A percentile compares a stretch with the other conserved stretches of the same genome.
Conservation (phyloP, 2,329 filamentous ascomycete genomes). For the Elsinoe australis region DNA sequence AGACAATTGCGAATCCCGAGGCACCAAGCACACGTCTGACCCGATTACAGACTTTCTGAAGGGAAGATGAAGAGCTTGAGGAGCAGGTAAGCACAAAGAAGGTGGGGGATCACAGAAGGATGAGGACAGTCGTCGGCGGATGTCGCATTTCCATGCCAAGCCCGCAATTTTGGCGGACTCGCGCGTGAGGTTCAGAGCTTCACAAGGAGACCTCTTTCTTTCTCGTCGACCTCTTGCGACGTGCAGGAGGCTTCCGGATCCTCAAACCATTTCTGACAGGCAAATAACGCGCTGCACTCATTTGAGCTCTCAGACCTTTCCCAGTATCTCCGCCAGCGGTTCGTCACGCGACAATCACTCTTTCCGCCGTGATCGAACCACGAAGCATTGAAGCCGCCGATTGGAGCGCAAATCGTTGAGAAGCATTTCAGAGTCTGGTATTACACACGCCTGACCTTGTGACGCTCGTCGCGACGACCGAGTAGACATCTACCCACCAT, state of each 20-base stretch:
- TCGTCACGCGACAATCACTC: neutral
- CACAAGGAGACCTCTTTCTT: neutral
- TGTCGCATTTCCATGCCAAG: constrained; percentile 5
- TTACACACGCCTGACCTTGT: no score
- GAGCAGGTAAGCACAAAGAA: neutral
- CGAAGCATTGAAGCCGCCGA: no score
- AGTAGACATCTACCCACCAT: constrained; percentile 46
- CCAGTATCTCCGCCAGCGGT: no score
- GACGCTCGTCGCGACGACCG: no score
- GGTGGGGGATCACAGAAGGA: neutral
- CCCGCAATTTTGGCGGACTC: constrained; percentile 4
- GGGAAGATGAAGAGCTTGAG: neutral
- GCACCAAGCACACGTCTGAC: no score
- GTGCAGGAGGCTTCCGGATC: constrained; percentile 12
- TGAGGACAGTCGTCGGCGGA: constrained; percentile 1
- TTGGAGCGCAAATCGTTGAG: no score
- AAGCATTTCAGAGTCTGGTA: no score
- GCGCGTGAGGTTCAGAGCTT: neutral
- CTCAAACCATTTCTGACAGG: neutral
- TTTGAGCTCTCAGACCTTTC: no score
- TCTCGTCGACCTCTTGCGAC: constrained; percentile 13
- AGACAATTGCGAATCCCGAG: no score
- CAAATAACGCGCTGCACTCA: no score
- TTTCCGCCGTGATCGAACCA: no score
- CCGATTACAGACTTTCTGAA: no score